These are phyloP conservation scores for Mycena vulgaris DNA, from an alignment of 768 basidiomycete genomes.

Conservation along the genomic window DNA sequence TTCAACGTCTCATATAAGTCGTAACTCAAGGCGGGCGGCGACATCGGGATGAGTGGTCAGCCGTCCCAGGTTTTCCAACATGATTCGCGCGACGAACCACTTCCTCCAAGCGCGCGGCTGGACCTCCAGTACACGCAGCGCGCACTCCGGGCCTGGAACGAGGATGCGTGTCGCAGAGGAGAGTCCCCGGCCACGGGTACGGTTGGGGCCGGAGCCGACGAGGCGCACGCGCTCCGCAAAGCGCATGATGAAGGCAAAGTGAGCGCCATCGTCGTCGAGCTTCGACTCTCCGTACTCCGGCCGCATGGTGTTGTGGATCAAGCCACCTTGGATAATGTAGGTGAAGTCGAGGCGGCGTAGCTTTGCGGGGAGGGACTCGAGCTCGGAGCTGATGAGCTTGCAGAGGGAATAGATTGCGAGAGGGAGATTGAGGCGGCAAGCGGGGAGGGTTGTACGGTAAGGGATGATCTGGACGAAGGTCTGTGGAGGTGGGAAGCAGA, in stretches of 20 bases:
- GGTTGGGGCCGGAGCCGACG: conserved; percentile 9
- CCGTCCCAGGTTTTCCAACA: background rate
- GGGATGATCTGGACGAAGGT: conserved; percentile 9
- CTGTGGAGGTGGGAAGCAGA: conserved; percentile 1
- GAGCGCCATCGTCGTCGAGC: conserved; percentile 8
- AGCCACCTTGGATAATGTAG: conserved; percentile 5
- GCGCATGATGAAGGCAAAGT: conserved; percentile 26
- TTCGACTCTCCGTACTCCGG: conserved; percentile 2
- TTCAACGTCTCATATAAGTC: conserved; percentile 12
- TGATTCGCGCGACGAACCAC: background rate
- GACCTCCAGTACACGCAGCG: conserved; percentile 21
- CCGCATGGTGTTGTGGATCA: background rate
- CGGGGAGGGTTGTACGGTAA: conserved; percentile 8
- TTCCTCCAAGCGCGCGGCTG: conserved; percentile 10
- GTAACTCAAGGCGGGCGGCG: conserved; percentile 15
- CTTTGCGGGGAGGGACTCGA: conserved; percentile 12
- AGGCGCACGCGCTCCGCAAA: conserved; percentile 27
- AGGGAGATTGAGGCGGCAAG: conserved; percentile 25
- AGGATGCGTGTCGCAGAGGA: background rate
- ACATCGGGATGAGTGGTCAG: conserved; percentile 30
- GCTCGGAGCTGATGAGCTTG: conserved; percentile 18
- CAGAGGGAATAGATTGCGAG: conserved; percentile 14
- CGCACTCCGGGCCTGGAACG: conserved; percentile 8
- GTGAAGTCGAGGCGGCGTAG: conserved; percentile 24
- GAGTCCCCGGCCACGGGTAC: background rate